phyloP scores from a whole-genome alignment of 163 green algal species.

The Chlorella variabilis region DNA sequence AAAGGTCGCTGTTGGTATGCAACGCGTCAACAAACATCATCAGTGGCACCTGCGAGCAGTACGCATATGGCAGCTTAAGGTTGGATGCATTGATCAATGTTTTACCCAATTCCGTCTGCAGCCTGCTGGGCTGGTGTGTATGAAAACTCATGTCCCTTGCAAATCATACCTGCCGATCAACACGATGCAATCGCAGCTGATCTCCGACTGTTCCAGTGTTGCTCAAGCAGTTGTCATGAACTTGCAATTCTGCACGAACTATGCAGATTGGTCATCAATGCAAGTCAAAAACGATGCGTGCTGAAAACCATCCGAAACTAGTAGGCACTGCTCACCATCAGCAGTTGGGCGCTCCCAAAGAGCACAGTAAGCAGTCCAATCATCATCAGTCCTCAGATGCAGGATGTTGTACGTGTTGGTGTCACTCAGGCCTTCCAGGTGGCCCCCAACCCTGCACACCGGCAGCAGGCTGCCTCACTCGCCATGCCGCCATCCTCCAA shows the following conservation, averaged over 20 bases:
- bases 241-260: not conserved
- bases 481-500: not conserved
- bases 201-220: slow-evolving; percentile 50
- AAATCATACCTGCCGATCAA: not conserved
- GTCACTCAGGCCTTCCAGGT: slow-evolving; percentile 12
- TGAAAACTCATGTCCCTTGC: no score
- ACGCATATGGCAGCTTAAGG: not conserved
- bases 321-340: not conserved
- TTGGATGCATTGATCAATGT: no score
- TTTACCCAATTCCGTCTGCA: no score
- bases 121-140: no score
- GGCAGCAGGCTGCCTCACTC: not conserved
- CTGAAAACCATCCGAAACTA: no score
- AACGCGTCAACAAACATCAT: not conserved
- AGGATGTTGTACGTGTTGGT: slow-evolving; percentile 55
- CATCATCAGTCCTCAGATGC: slow-evolving; percentile 60
- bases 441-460: slow-evolving; percentile 10
- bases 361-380: slow-evolving; percentile 61
- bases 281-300: no score
- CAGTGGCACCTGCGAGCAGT: not conserved
- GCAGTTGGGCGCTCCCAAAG: not conserved
- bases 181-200: slow-evolving; percentile 11
- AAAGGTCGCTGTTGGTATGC: not conserved
- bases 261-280: no score
- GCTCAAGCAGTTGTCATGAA: slow-evolving; percentile 59